phyloP scores from a whole-genome alignment of 768 basidiomycete species.

The Suillus luteus region DNA sequence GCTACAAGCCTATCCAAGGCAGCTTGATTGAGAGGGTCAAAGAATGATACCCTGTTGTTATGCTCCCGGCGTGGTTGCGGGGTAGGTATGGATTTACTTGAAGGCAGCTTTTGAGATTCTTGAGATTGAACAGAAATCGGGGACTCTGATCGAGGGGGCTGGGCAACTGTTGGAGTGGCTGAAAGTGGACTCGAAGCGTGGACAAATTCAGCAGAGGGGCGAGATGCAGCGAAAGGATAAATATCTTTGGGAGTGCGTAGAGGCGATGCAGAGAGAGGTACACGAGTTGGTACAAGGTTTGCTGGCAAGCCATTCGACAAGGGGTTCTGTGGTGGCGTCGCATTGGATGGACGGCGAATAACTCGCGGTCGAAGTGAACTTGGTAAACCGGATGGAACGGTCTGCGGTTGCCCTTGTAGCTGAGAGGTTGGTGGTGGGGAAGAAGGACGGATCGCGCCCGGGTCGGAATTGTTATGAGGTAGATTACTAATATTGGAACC shows the following conservation, averaged over 20 bases:
- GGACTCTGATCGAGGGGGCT: constrained; percentile 22
- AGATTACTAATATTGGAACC: constrained; percentile 28
- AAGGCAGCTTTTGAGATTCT: constrained; percentile 27
- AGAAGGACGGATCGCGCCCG: constrained; percentile 13
- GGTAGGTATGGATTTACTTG: constrained; percentile 32
- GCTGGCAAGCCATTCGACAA: constrained; percentile 29
- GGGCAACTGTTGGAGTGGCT: constrained; percentile 13
- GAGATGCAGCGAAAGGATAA: constrained; percentile 16
- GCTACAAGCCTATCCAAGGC: constrained; percentile 69
- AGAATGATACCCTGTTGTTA: constrained; percentile 80
- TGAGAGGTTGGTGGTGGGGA: constrained; percentile 30
- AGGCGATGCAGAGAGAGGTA: constrained; percentile 28
- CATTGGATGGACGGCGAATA: constrained; percentile 47
- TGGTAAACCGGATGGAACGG: constrained; percentile 25
- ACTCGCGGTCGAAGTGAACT: constrained; percentile 38
- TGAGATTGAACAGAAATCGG: constrained; percentile 18
- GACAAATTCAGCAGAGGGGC: constrained; percentile 23
- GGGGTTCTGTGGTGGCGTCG: constrained; percentile 32
- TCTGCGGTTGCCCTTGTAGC: constrained; percentile 21
- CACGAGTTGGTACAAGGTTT: constrained; percentile 28
- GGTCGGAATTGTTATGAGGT: constrained; percentile 27
- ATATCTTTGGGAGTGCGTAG: constrained; percentile 20
- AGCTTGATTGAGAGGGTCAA: constrained; percentile 78
- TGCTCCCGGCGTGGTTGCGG: constrained; percentile 50
- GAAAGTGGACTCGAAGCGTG: constrained; percentile 24